phyloP scores from a whole-genome alignment of 2,329 filamentous ascomycete genomes.

The Ceratocystis destructans region DNA sequence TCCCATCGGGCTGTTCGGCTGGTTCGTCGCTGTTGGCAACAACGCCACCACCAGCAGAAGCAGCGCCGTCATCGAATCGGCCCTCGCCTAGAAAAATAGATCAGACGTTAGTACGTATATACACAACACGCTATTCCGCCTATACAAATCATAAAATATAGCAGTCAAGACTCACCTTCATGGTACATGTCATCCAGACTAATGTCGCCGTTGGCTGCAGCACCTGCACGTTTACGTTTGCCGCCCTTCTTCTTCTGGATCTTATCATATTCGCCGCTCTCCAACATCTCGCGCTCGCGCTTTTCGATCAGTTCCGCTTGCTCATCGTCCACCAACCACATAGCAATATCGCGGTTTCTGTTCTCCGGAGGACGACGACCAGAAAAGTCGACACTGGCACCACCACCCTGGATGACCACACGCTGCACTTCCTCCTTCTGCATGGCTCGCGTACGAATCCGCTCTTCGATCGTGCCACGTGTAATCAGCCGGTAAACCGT shows the following conservation, averaged over 20 bases:
- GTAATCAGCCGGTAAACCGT: constrained; percentile 97
- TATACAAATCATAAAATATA: neutral
- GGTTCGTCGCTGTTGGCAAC: constrained; percentile 63
- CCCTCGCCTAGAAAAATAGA: constrained; percentile 58
- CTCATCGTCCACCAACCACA: constrained; percentile 97
- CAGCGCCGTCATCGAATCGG: constrained; percentile 79
- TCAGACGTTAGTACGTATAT: constrained; percentile 22
- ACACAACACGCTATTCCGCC: neutral
- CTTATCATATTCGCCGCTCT: constrained; percentile 54
- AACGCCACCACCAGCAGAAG: constrained; percentile 58
- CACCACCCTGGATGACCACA: constrained; percentile 87
- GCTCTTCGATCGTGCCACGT: constrained; percentile 90
- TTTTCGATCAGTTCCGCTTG: constrained; percentile 88
- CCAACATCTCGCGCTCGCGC: constrained; percentile 74
- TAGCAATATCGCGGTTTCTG: constrained; percentile 91
- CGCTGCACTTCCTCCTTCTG: constrained; percentile 99
- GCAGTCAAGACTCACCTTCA: constrained; percentile 56
- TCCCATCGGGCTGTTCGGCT: constrained; percentile 40
- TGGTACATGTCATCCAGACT: constrained; percentile 97
- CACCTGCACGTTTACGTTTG: constrained; percentile 39
- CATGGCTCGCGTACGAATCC: constrained; percentile 87
- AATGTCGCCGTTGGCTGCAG: constrained; percentile 28
- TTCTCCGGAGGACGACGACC: constrained; percentile 77
- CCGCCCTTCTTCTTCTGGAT: constrained; percentile 46
- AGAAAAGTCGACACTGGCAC: constrained; percentile 90